These are phyloP conservation scores for Citrus medica DNA, from an alignment of 345 rosid species.

Conservation along the genomic window DNA sequence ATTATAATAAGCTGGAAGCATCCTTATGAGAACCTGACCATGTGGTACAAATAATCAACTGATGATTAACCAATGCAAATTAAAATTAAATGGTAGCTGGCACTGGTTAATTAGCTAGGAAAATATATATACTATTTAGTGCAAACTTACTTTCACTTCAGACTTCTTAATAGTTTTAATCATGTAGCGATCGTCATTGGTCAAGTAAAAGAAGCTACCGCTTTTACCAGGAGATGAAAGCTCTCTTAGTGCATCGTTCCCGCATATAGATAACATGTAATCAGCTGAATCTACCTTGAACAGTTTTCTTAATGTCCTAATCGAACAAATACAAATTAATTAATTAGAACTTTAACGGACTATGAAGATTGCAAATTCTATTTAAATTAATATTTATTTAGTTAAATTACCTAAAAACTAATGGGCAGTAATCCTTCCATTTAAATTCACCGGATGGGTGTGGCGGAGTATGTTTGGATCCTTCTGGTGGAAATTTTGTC, in stretches of 20 bases:
- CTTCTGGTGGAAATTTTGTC: slow-evolving; percentile 93
- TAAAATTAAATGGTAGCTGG: background rate
- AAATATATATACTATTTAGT: background rate
- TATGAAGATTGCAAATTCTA: too few species aligned
- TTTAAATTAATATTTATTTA: too few species aligned
- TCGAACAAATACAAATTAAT: too few species aligned
- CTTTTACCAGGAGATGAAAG: slow-evolving; percentile 98
- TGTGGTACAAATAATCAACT: too few species aligned
- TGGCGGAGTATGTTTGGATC: slow-evolving; percentile 88
- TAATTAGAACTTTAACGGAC: too few species aligned
- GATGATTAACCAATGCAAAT: background rate
- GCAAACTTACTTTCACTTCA: slow-evolving; percentile 65
- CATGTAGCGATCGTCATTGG: slow-evolving; percentile 91
- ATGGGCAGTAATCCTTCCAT: slow-evolving; percentile 98
- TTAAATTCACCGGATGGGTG: slow-evolving; percentile 81
- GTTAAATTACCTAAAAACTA: slow-evolving; percentile 72
- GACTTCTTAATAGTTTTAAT: slow-evolving; percentile 92
- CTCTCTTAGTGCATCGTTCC: slow-evolving; percentile 89
- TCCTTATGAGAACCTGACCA: slow-evolving; percentile 75
- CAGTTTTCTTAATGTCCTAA: slow-evolving; percentile 76
- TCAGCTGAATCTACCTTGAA: slow-evolving; percentile 97
- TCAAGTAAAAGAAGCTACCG: slow-evolving; percentile 92
- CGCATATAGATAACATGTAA: slow-evolving; percentile 92
- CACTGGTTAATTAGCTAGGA: background rate
- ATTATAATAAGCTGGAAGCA: slow-evolving; percentile 90